A percentile compares a stretch with the other conserved stretches of the same genome.
These are phyloP conservation scores for Odontarrhena argentea DNA, from an alignment of 345 rosid genomes.

Conservation along the genomic window DNA sequence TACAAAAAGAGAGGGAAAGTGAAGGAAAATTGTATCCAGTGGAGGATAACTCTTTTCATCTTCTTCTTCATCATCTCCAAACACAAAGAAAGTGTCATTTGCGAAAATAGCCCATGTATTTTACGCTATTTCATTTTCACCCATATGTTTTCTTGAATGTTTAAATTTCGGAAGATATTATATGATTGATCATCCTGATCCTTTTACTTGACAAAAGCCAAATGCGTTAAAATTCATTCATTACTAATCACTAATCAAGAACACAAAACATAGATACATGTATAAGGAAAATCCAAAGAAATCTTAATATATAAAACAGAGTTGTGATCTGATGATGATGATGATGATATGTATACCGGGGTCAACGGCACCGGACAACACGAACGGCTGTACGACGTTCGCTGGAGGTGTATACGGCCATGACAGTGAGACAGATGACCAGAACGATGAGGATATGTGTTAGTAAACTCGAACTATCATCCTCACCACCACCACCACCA, in stretches of 20 bases:
- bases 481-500: slow-evolving; percentile 40
- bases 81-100: slow-evolving; percentile 1
- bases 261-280: slow-evolving; percentile 20
- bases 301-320: not conserved
- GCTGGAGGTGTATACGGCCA: slow-evolving; percentile 46
- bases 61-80: slow-evolving; percentile 27
- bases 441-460: slow-evolving; percentile 40
- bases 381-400: slow-evolving; percentile 36
- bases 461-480: slow-evolving; percentile 22
- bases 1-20: slow-evolving; percentile 25
- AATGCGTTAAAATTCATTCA: not conserved
- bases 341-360: not conserved
- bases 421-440: slow-evolving; percentile 45
- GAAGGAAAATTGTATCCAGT: slow-evolving; percentile 28
- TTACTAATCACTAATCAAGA: slow-evolving; percentile 15
- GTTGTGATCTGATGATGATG: slow-evolving; percentile 17
- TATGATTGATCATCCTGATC: slow-evolving; percentile 10
- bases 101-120: not conserved
- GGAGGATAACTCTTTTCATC: slow-evolving; percentile 21
- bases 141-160: not conserved
- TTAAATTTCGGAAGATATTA: not conserved
- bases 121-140: not conserved
- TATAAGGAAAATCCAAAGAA: slow-evolving; percentile 15
- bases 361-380: slow-evolving; percentile 40
- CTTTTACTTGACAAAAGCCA: not conserved